phyloP scores from a whole-genome alignment of 2,329 filamentous ascomycete species.

The Fusarium sp. region DNA sequence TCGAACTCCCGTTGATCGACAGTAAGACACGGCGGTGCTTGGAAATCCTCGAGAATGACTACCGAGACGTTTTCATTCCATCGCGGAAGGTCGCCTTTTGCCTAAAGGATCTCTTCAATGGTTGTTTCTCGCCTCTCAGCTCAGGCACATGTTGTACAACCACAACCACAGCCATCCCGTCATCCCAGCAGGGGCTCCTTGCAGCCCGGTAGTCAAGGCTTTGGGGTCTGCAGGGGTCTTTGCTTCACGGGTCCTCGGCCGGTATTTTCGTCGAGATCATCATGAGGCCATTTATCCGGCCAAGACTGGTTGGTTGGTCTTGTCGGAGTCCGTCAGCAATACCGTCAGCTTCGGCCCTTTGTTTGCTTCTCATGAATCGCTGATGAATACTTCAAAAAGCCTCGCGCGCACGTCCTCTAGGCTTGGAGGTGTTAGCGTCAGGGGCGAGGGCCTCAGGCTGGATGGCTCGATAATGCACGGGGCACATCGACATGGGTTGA shows the following conservation, averaged over 20 bases:
- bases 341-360: constrained; percentile 25
- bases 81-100: not conserved
- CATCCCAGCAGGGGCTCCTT: constrained; percentile 16
- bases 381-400: constrained; percentile 4
- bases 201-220: constrained; percentile 3
- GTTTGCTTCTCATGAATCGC: constrained; percentile 9
- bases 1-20: constrained; percentile 8
- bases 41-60: constrained; percentile 7
- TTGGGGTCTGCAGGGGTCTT: constrained; percentile 8
- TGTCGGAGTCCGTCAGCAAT: not conserved
- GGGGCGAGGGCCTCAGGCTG: constrained; percentile 22
- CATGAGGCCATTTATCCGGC: not conserved
- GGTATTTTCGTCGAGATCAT: constrained; percentile 9
- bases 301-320: not conserved
- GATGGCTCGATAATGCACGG: constrained; percentile 34
- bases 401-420: constrained; percentile 19
- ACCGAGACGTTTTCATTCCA: constrained; percentile 13
- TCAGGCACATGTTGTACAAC: not conserved
- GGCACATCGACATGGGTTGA: constrained; percentile 19
- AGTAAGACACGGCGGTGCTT: not conserved
- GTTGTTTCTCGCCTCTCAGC: constrained; percentile 4
- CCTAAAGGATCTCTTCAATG: constrained; percentile 4
- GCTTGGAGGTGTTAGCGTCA: constrained; percentile 30
- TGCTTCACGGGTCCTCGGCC: constrained; percentile 11
- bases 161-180: not conserved